A percentile compares a stretch with the other conserved stretches of the same genome.
These are phyloP conservation scores for Trichoderma guizhouense DNA, from an alignment of 2,329 filamentous ascomycete species.

Conservation along the genomic window DNA sequence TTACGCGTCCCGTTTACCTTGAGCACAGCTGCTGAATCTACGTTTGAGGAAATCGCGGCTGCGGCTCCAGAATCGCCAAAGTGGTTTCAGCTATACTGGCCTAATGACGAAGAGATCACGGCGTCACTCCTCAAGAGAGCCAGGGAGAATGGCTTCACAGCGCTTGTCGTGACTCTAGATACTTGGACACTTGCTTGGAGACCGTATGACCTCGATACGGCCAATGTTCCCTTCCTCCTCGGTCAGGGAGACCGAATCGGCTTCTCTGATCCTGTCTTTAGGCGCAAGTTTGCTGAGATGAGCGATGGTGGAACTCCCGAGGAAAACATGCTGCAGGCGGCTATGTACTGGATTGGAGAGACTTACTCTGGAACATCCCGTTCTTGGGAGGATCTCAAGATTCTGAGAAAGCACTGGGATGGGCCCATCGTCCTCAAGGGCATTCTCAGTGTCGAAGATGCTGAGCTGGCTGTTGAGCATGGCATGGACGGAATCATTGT, in stretches of 20 bases:
- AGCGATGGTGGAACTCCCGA: conserved; percentile 45
- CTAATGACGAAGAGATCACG: conserved; percentile 62
- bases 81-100: conserved; percentile 78
- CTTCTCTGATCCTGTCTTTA: conserved; percentile 65
- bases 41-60: conserved; percentile 63
- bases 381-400: conserved; percentile 59
- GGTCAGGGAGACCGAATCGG: conserved; percentile 59
- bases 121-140: conserved; percentile 60
- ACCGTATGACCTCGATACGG: conserved; percentile 63
- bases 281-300: conserved; percentile 29
- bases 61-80: conserved; percentile 55
- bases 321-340: conserved; percentile 48
- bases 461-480: conserved; percentile 35
- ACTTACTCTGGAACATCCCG: conserved; percentile 47
- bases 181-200: conserved; percentile 68
- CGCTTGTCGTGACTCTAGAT: conserved; percentile 69
- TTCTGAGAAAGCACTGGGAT: conserved; percentile 58
- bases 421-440: conserved; percentile 47
- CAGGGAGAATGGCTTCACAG: conserved; percentile 58
- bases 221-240: conserved; percentile 57
- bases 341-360: conserved; percentile 49
- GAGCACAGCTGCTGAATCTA: conserved; percentile 60
- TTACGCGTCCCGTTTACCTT: conserved; percentile 64
- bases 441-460: conserved; percentile 40
- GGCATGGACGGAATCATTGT: conserved; percentile 41